Conservation (phyloP, 2,329 filamentous ascomycete genomes). For the Fusarium buharicum region DNA sequence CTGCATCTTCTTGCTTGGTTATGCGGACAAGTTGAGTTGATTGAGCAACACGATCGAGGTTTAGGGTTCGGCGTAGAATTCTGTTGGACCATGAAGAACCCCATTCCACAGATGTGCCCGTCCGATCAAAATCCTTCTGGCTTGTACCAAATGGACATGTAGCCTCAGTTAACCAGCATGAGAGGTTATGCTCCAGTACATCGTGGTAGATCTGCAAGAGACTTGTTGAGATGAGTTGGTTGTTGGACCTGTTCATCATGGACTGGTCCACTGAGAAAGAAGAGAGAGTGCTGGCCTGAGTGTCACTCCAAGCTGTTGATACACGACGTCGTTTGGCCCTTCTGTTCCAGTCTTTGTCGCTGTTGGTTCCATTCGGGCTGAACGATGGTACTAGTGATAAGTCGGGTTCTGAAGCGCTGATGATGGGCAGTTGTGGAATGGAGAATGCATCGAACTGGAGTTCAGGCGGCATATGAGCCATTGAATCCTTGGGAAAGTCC, state of each 20-base stretch:
- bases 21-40: slow-evolving; percentile 53
- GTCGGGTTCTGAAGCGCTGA: background rate
- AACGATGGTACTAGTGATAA: slow-evolving; percentile 1
- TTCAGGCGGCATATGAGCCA: background rate
- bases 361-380: background rate
- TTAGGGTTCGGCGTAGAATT: slow-evolving; percentile 59
- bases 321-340: slow-evolving; percentile 12
- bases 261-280: slow-evolving; percentile 23
- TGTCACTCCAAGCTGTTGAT: slow-evolving; percentile 9
- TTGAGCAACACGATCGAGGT: slow-evolving; percentile 57
- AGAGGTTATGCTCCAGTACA: slow-evolving; percentile 62
- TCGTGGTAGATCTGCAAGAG: slow-evolving; percentile 63
- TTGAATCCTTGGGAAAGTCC: slow-evolving; percentile 8
- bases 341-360: background rate
- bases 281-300: slow-evolving; percentile 19
- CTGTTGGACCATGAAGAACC: slow-evolving; percentile 58
- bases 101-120: slow-evolving; percentile 17
- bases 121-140: slow-evolving; percentile 35
- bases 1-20: slow-evolving; percentile 31
- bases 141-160: slow-evolving; percentile 58
- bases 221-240: slow-evolving; percentile 53
- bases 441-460: background rate
- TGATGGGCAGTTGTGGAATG: background rate
- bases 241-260: slow-evolving; percentile 47
- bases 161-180: slow-evolving; percentile 63